phyloP scores from a whole-genome alignment of 169 alveolate species.

The Blepharisma undulans region DNA sequence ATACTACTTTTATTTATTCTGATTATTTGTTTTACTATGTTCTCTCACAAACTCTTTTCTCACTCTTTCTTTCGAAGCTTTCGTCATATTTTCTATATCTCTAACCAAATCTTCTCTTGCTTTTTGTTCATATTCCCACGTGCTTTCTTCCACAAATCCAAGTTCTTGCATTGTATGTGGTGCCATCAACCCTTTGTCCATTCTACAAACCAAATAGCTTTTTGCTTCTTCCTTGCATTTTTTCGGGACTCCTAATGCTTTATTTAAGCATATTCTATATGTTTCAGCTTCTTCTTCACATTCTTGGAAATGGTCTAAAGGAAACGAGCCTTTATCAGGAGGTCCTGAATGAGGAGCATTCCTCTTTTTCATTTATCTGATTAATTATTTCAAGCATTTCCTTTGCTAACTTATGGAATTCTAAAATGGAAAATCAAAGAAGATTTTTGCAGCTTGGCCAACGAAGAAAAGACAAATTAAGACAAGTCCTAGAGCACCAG shows the following conservation, averaged over 20 bases:
- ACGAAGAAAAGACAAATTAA: neutral
- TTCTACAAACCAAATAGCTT: slow-evolving; percentile 59
- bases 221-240: slow-evolving; percentile 64
- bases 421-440: neutral
- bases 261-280: slow-evolving; percentile 49
- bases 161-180: slow-evolving; percentile 54
- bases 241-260: slow-evolving; percentile 58
- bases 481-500: neutral
- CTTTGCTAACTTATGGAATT: neutral
- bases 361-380: neutral
- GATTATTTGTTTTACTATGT: neutral
- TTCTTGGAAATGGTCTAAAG: slow-evolving; percentile 62
- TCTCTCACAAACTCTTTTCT: slow-evolving; percentile 2
- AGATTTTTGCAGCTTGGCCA: neutral
- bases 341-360: slow-evolving; percentile 39
- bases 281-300: slow-evolving; percentile 57
- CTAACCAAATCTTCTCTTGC: neutral
- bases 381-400: neutral
- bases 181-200: slow-evolving; percentile 64
- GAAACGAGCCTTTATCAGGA: slow-evolving; percentile 72
- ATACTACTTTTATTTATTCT: neutral
- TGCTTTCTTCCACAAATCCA: slow-evolving; percentile 50
- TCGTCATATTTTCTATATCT: neutral
- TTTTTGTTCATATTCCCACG: slow-evolving; percentile 48
- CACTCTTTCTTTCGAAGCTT: slow-evolving; percentile 1